Percentiles rank a stretch among this genome's conserved stretches.
These are phyloP conservation scores for Aspergillus neotritici DNA, from an alignment of 2,329 filamentous ascomycete genomes.

Conservation along the genomic window DNA sequence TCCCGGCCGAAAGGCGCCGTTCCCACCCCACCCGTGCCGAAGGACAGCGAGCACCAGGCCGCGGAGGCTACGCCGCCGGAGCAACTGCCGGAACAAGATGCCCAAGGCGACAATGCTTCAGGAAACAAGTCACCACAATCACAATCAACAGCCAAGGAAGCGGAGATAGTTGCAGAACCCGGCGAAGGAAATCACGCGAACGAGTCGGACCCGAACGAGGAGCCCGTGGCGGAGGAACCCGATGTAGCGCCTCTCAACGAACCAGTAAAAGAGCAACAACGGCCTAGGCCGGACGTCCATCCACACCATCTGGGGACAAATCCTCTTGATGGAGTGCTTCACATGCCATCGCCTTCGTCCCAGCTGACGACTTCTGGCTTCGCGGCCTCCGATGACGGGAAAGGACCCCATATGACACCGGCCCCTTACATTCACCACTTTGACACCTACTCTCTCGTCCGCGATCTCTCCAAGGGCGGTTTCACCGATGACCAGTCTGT, in stretches of 20 bases:
- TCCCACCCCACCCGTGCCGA: slow-evolving; percentile 8
- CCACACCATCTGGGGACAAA: slow-evolving; percentile 12
- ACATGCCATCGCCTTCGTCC: slow-evolving; percentile 37
- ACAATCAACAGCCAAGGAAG: too few relatives aligned
- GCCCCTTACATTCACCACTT: slow-evolving; percentile 92
- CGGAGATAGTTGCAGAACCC: slow-evolving; percentile 9
- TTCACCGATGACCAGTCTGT: slow-evolving; percentile 72
- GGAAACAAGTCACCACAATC: too few relatives aligned
- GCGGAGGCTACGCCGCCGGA: slow-evolving; percentile 9
- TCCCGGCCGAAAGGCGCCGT: slow-evolving; percentile 24
- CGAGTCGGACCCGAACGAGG: slow-evolving; percentile 20
- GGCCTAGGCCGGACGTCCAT: neutral
- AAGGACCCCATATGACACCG: slow-evolving; percentile 60
- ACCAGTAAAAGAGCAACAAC: too few relatives aligned
- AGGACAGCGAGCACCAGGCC: slow-evolving; percentile 7
- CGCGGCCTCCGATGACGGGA: slow-evolving; percentile 30
- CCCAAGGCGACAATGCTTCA: slow-evolving; percentile 3
- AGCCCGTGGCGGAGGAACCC: slow-evolving; percentile 13
- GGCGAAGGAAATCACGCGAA: slow-evolving; percentile 9
- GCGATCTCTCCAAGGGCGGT: slow-evolving; percentile 64
- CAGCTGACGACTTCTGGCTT: slow-evolving; percentile 25
- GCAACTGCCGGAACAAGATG: slow-evolving; percentile 12
- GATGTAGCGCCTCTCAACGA: neutral
- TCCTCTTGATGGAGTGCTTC: slow-evolving; percentile 38
- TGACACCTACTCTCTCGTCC: slow-evolving; percentile 85